Conservation (phyloP, 345 rosid genomes). For the Euphorbia lathyris region DNA sequence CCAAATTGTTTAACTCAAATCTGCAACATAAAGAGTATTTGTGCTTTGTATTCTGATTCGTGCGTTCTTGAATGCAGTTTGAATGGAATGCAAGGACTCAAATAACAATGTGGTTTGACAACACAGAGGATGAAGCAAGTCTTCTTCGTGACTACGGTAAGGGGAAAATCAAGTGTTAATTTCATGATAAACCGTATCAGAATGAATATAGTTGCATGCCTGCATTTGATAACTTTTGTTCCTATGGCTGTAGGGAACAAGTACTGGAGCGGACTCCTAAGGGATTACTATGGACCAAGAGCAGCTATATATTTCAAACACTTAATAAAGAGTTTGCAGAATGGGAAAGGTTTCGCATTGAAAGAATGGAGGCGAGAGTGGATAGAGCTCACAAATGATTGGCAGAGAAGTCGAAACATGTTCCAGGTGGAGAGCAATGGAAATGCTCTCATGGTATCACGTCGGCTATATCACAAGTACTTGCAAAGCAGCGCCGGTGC, state of each 20-base stretch:
- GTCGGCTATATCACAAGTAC: conserved; percentile 49
- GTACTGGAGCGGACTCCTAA: conserved; percentile 66
- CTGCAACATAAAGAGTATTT: neutral
- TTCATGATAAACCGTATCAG: too few species aligned
- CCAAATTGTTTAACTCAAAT: neutral
- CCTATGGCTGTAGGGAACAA: conserved; percentile 46
- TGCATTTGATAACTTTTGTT: neutral
- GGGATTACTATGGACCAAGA: conserved; percentile 63
- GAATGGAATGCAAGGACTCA: conserved; percentile 83
- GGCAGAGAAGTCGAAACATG: conserved; percentile 48
- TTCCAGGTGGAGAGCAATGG: conserved; percentile 40
- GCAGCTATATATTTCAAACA: conserved; percentile 59
- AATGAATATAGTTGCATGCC: too few species aligned
- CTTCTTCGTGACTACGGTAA: conserved; percentile 66
- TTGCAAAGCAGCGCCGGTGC: conserved; percentile 15
- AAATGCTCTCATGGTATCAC: conserved; percentile 38
- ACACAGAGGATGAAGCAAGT: conserved; percentile 61
- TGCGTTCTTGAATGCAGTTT: conserved; percentile 33
- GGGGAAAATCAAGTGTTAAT: neutral
- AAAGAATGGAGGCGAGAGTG: conserved; percentile 64
- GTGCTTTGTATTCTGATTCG: neutral
- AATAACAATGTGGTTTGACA: conserved; percentile 80
- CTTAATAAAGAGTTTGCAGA: conserved; percentile 41
- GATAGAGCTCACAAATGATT: conserved; percentile 61
- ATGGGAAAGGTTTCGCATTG: conserved; percentile 38